A percentile compares a stretch with the other conserved stretches of the same genome.
These are phyloP conservation scores for Periconia macrospinosa DNA, from an alignment of 2,329 filamentous ascomycete genomes.

Conservation along the genomic window DNA sequence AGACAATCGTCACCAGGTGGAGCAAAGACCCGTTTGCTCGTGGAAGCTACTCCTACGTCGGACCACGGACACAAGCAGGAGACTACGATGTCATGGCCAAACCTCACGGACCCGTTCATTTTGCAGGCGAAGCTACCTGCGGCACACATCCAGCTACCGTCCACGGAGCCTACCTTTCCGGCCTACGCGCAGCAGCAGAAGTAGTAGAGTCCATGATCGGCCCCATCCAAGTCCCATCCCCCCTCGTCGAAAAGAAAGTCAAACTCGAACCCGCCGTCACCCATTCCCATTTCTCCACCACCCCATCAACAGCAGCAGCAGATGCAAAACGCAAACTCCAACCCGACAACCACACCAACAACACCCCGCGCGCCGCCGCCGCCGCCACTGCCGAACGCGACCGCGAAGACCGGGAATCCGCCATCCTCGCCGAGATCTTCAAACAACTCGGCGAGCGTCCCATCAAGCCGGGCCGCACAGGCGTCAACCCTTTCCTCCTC, in stretches of 20 bases:
- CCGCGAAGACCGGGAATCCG: constrained; percentile 56
- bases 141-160: constrained; percentile 96
- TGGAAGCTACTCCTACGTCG: constrained; percentile 94
- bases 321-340: constrained; percentile 29
- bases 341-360: constrained; percentile 6
- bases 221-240: constrained; percentile 72
- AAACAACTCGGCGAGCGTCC: constrained; percentile 73
- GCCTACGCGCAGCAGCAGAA: constrained; percentile 84
- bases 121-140: constrained; percentile 95
- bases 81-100: constrained; percentile 93
- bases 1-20: constrained; percentile 92
- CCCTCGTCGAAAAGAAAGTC: constrained; percentile 69
- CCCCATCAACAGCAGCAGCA: not conserved
- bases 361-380: constrained; percentile 17
- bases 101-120: constrained; percentile 83
- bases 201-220: constrained; percentile 80
- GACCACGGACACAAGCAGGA: constrained; percentile 75
- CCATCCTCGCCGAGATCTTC: constrained; percentile 60
- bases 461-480: constrained; percentile 69
- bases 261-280: constrained; percentile 26
- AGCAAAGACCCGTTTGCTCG: constrained; percentile 86
- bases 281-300: constrained; percentile 5
- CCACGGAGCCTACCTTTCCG: constrained; percentile 93
- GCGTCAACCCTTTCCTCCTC: constrained; percentile 83
- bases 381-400: too few species aligned